phyloP scores from a whole-genome alignment of 2,329 filamentous ascomycete species.

The Botrytis medusae region DNA sequence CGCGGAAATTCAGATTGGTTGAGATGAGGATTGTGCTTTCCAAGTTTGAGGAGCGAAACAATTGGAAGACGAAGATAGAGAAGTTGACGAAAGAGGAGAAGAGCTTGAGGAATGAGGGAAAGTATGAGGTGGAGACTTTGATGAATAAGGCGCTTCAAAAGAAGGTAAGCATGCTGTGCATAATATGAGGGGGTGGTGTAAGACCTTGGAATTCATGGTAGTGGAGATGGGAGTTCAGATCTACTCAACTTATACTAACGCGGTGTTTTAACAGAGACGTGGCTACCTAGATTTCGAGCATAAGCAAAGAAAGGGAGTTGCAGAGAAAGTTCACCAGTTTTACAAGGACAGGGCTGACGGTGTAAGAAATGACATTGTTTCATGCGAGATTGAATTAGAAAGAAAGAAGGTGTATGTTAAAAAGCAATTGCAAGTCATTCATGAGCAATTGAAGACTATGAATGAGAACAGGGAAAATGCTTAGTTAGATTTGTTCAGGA shows the following conservation, averaged over 20 bases:
- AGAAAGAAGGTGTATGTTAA: neutral
- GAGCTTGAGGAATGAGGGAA: neutral
- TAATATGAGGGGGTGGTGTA: neutral
- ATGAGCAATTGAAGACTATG: neutral
- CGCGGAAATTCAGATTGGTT: neutral
- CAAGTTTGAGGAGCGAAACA: neutral
- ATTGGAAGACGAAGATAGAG: neutral
- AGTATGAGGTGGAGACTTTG: accelerated
- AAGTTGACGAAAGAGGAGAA: neutral
- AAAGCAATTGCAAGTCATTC: neutral
- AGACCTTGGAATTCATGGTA: neutral
- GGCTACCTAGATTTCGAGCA: neutral
- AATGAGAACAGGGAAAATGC: neutral
- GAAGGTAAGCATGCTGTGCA: neutral
- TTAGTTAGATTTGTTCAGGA: too few relatives aligned
- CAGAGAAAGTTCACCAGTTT: neutral
- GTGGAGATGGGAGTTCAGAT: neutral
- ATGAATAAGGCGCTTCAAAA: neutral
- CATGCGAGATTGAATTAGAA: neutral
- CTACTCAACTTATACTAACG: neutral
- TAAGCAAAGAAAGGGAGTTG: neutral
- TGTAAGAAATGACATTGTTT: neutral
- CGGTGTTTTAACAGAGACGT: neutral
- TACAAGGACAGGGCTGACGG: neutral
- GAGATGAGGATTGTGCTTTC: neutral